A percentile compares a stretch with the other conserved stretches of the same genome.
phyloP scores from a whole-genome alignment of 768 basidiomycete genomes.

The Suillus spraguei region DNA sequence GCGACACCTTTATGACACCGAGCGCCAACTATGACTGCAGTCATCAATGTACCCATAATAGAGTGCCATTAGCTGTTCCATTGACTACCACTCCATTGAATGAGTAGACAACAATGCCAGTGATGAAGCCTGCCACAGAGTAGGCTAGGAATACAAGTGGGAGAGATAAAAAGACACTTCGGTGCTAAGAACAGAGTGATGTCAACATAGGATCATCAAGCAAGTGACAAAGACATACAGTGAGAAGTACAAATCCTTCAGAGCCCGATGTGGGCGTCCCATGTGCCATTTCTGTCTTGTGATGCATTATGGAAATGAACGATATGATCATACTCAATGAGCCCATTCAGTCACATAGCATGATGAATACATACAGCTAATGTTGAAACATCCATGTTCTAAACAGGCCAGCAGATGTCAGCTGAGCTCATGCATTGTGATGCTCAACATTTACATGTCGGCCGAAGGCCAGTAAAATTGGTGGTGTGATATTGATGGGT shows the following conservation, averaged over 20 bases:
- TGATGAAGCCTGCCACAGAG: slow-evolving; percentile 67
- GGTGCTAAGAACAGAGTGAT: slow-evolving; percentile 35
- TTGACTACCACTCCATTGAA: slow-evolving; percentile 52
- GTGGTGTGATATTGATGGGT: too few relatives aligned
- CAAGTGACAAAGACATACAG: slow-evolving; percentile 35
- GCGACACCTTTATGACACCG: slow-evolving; percentile 62
- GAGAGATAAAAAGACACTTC: slow-evolving; percentile 65
- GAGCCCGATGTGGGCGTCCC: slow-evolving; percentile 45
- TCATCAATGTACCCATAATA: slow-evolving; percentile 48
- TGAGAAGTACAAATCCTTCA: slow-evolving; percentile 60
- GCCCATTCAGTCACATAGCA: too few relatives aligned
- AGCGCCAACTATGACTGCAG: slow-evolving; percentile 63
- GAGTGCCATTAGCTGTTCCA: slow-evolving; percentile 34
- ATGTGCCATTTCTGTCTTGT: slow-evolving; percentile 65
- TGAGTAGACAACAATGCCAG: slow-evolving; percentile 66
- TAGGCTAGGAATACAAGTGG: slow-evolving; percentile 77
- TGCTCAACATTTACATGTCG: too few relatives aligned
- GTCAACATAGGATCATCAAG: neutral
- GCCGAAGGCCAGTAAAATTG: too few relatives aligned
- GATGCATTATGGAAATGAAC: slow-evolving; percentile 68
- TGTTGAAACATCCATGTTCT: too few relatives aligned
- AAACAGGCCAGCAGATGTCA: too few relatives aligned
- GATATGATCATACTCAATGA: slow-evolving; percentile 69
- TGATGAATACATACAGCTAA: too few relatives aligned
- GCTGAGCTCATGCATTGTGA: too few relatives aligned